Conservation (phyloP, 257 asterid species). For the Cruciata laevipes region DNA sequence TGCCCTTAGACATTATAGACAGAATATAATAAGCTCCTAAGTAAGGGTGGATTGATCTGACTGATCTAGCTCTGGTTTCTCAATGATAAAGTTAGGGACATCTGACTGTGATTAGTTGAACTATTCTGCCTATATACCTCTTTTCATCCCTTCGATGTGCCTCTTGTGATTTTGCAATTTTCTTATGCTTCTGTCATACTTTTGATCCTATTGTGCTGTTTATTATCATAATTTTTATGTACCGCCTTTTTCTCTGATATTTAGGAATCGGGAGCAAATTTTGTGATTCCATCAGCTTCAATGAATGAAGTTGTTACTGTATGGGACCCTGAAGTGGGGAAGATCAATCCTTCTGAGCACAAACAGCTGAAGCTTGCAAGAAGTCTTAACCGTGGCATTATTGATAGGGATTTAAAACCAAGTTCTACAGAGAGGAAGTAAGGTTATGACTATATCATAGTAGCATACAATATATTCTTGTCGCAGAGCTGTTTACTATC, state of each 20-base stretch:
- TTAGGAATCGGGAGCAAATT: constrained; percentile 95
- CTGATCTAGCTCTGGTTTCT: constrained; percentile 1
- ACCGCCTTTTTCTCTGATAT: constrained; percentile 13
- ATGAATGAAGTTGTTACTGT: constrained; percentile 89
- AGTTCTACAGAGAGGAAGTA: constrained; percentile 84
- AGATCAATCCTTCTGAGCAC: constrained; percentile 97
- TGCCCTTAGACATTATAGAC: neutral
- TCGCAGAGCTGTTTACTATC: neutral
- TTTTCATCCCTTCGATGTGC: neutral
- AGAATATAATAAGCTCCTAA: neutral
- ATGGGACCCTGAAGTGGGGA: constrained; percentile 97
- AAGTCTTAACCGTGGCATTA: constrained; percentile 94
- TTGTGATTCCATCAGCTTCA: constrained; percentile 84
- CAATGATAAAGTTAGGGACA: neutral
- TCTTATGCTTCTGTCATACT: neutral
- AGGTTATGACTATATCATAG: constrained; percentile 22
- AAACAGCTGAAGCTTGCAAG: constrained; percentile 95
- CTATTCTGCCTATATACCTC: neutral
- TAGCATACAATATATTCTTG: neutral
- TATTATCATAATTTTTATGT: neutral
- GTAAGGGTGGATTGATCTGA: neutral
- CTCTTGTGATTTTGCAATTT: neutral
- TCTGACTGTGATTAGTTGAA: neutral
- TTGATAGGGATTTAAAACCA: constrained; percentile 95
- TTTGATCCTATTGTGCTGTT: neutral